Evolutionary conservation across 2,329 filamentous ascomycete genomes (phyloP).

Genomic region (Ophiostoma tasmaniense): DNA sequence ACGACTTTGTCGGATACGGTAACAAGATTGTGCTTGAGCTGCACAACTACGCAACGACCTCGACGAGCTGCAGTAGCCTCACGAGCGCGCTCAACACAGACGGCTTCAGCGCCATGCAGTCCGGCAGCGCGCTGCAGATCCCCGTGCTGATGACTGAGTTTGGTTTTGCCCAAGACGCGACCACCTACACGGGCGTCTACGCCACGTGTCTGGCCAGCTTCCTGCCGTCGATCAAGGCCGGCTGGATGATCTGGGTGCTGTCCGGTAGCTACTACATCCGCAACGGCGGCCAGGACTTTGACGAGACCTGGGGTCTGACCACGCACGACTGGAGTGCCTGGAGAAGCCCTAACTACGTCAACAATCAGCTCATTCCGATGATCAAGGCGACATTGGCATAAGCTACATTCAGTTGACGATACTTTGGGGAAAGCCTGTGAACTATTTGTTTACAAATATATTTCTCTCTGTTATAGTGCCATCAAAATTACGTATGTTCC

Average conservation of each 20-base stretch:
- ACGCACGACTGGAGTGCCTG: conserved; percentile 47
- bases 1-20: conserved; percentile 39
- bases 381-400: conserved; percentile 28
- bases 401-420: neutral
- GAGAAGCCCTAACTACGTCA: conserved; percentile 37
- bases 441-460: no score
- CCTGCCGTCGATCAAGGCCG: conserved; percentile 39
- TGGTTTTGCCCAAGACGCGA: conserved; percentile 42
- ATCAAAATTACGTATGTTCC: no score
- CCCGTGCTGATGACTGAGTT: conserved; percentile 47
- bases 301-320: conserved; percentile 50
- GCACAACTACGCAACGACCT: conserved; percentile 51
- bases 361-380: conserved; percentile 34
- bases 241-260: conserved; percentile 53
- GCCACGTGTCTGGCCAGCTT: conserved; percentile 43
- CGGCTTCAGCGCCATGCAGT: conserved; percentile 45
- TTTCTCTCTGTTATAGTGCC: no score
- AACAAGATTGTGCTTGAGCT: conserved; percentile 52
- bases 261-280: conserved; percentile 51
- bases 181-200: conserved; percentile 41
- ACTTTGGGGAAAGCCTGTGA: no score
- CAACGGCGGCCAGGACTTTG: conserved; percentile 43
- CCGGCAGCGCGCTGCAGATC: conserved; percentile 31
- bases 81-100: conserved; percentile 38
- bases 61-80: conserved; percentile 39